Base-by-base conservation (phyloP, 768 basidiomycete genomes). In the Termitomyces sp. region DNA sequence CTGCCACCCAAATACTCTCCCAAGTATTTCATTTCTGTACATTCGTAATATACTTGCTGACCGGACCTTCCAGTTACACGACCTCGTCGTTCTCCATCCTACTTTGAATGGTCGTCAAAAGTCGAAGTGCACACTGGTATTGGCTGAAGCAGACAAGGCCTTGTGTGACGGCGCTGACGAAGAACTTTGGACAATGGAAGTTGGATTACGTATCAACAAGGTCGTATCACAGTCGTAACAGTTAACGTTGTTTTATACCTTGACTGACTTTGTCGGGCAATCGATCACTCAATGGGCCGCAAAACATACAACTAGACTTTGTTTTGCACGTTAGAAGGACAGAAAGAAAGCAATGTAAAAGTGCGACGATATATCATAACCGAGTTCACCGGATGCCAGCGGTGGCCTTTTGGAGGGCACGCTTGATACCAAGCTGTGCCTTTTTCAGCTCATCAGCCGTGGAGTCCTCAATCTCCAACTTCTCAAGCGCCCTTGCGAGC, bases 401-500 rank as follows among this genome's bases (percentile, higher is more conserved):
- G 54, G 91, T 93, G 53, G 94, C 96, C 83, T 98, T 99, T 82
- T 98, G 95, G 72, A 99, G 83, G 61, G 95, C 91, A 69, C 96
- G 88, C 80, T 95, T 96, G 77, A 98, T 93, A 71, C 85, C 80
- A 64, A 99, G 84, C 74, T 98, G 93, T 59, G 92, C 90, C 78
- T 96, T 97, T 77, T 89, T 91, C 69, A 99, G 85, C 75, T 99
- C 94, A 72, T 98, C 97, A 55, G 86, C 86, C 32, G 90, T 80
- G 60, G 92, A 91, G 58, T 96, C 92, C 79, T 97, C 96, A 61
- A 97, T 91, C 83, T 98, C 97, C 71, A 99, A 82, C 80, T 94
- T 94, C 86, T 98, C 97, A 50, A 98, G 84, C 32, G 97, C 95
- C 70, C 94, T 92, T 53, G 97, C 95, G 62, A 99, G 93, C 80